Conservation (phyloP, 345 rosid species). For the Durio zibethinus region DNA sequence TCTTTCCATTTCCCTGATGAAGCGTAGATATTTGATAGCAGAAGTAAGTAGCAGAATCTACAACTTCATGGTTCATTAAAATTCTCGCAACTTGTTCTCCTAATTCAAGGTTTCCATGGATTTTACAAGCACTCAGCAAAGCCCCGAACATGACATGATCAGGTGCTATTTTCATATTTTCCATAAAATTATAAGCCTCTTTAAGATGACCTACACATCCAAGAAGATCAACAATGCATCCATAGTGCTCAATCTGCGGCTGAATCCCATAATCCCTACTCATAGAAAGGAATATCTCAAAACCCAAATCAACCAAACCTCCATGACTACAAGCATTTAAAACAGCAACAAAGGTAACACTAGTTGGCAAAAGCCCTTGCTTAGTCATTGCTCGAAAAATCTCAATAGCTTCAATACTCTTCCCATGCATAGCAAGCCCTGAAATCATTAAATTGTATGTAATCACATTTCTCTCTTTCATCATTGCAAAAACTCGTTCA, state of each 20-base stretch:
- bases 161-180: slow-evolving; percentile 39
- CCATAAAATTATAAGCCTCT: slow-evolving; percentile 47
- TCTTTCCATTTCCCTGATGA: slow-evolving; percentile 60
- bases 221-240: slow-evolving; percentile 66
- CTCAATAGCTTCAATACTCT: slow-evolving; percentile 42
- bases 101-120: slow-evolving; percentile 48
- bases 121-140: slow-evolving; percentile 58
- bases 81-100: slow-evolving; percentile 46
- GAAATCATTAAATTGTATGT: slow-evolving; percentile 58
- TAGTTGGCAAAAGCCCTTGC: slow-evolving; percentile 42
- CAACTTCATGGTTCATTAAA: slow-evolving; percentile 31
- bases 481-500: slow-evolving; percentile 28
- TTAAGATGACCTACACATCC: slow-evolving; percentile 45
- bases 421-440: slow-evolving; percentile 62
- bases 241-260: slow-evolving; percentile 60
- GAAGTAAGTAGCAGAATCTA: slow-evolving; percentile 56
- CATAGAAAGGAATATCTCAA: slow-evolving; percentile 51
- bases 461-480: slow-evolving; percentile 45
- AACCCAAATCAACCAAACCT: slow-evolving; percentile 53
- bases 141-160: slow-evolving; percentile 63
- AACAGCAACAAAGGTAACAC: slow-evolving; percentile 51
- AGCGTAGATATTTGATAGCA: slow-evolving; percentile 51
- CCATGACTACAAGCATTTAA: slow-evolving; percentile 71
- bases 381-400: slow-evolving; percentile 40
- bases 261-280: slow-evolving; percentile 38